phyloP scores from a whole-genome alignment of 805 yeast species.

The Saccharomycopsis lassenensis region DNA sequence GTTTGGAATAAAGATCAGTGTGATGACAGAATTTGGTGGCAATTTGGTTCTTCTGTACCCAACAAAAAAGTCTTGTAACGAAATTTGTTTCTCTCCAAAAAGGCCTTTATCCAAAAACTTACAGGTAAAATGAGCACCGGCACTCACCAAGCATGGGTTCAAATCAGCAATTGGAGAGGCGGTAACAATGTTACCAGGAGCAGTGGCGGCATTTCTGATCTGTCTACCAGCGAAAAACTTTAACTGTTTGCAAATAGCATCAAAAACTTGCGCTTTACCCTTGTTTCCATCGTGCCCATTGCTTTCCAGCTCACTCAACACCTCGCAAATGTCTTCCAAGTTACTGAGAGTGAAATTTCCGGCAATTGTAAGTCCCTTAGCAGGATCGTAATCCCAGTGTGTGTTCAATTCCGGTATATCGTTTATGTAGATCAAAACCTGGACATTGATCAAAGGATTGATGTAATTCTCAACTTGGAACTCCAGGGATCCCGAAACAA shows the following conservation, averaged over 20 bases:
- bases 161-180: constrained; percentile 40
- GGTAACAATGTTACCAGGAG: constrained; percentile 39
- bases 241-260: constrained; percentile 30
- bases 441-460: constrained; percentile 30
- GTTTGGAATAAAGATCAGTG: constrained; percentile 32
- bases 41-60: constrained; percentile 33
- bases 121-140: constrained; percentile 29
- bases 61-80: constrained; percentile 33
- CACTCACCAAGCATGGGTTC: constrained; percentile 35
- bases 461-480: constrained; percentile 37
- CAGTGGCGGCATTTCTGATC: constrained; percentile 38
- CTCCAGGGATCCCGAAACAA: constrained; percentile 39
- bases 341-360: constrained; percentile 32
- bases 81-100: constrained; percentile 20
- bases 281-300: constrained; percentile 3
- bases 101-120: constrained; percentile 21
- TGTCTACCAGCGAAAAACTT: constrained; percentile 40
- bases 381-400: constrained; percentile 27
- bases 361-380: constrained; percentile 32
- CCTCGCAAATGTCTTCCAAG: constrained; percentile 29
- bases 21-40: constrained; percentile 27
- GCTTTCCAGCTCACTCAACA: constrained; percentile 17
- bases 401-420: constrained; percentile 31
- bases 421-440: constrained; percentile 30
- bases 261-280: constrained; percentile 27